Conservation (phyloP, 768 basidiomycete species). For the Grammothele lineata region DNA sequence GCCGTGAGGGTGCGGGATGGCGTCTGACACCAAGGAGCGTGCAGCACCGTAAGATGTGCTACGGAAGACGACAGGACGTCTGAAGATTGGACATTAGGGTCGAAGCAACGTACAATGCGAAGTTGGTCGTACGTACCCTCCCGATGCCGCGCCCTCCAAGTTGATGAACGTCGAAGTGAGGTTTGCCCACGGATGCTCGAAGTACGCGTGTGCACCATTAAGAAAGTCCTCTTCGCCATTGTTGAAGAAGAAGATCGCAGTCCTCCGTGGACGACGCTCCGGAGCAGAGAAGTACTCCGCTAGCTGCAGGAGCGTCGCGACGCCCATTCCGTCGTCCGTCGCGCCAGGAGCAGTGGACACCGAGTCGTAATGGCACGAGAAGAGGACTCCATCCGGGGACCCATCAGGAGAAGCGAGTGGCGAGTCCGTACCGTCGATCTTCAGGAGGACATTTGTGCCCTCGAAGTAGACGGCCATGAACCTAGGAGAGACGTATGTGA, state of each 20-base stretch:
- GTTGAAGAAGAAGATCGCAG: conserved; percentile 80
- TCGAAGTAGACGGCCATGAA: conserved; percentile 49
- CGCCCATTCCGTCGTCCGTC: conserved; percentile 77
- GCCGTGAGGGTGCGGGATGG: conserved; percentile 64
- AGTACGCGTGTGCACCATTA: conserved; percentile 65
- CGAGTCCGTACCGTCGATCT: conserved; percentile 48
- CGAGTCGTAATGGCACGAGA: conserved; percentile 82
- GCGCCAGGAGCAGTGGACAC: conserved; percentile 72
- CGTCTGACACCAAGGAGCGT: conserved; percentile 37
- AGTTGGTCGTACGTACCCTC: conserved; percentile 48
- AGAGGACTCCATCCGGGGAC: conserved; percentile 45
- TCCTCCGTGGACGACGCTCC: conserved; percentile 41
- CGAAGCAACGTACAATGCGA: not conserved
- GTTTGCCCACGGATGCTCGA: conserved; percentile 69
- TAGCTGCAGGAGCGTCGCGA: conserved; percentile 62
- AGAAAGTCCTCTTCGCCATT: conserved; percentile 81
- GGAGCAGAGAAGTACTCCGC: conserved; percentile 41
- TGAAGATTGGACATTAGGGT: conserved; percentile 23
- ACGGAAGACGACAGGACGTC: conserved; percentile 75
- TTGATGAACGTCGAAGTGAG: conserved; percentile 69
- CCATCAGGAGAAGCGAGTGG: conserved; percentile 19
- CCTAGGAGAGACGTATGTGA: conserved; percentile 30
- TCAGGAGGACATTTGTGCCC: conserved; percentile 64
- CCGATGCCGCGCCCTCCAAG: conserved; percentile 76
- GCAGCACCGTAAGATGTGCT: conserved; percentile 57